These are phyloP conservation scores for Alternaria sp. DNA, from an alignment of 2,329 filamentous ascomycete species.

Conservation along the genomic window DNA sequence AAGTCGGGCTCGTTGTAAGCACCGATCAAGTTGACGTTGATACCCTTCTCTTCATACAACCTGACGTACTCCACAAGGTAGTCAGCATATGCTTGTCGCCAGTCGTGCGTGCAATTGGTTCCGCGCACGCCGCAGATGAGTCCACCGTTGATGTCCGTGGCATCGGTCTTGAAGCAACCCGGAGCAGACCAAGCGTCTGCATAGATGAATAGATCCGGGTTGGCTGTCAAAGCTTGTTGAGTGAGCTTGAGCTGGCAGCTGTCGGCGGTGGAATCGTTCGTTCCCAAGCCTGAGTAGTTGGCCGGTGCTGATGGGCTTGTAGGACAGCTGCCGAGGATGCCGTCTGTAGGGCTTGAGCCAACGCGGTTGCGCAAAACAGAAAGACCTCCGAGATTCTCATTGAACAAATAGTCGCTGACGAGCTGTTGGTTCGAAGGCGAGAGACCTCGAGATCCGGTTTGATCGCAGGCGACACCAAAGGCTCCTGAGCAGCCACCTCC, in stretches of 20 bases:
- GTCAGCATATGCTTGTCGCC: constrained; percentile 55
- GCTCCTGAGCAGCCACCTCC: constrained; percentile 15
- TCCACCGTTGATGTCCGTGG: constrained; percentile 50
- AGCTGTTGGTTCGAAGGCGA: constrained; percentile 45
- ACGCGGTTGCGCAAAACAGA: constrained; percentile 53
- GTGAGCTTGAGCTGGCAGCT: constrained; percentile 59
- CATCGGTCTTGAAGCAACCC: constrained; percentile 58
- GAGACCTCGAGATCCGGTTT: constrained; percentile 15
- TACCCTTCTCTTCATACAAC: constrained; percentile 47
- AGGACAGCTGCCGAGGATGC: constrained; percentile 10
- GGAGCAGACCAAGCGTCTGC: constrained; percentile 58
- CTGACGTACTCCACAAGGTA: constrained; percentile 55
- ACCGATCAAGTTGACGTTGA: constrained; percentile 48
- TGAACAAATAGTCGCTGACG: constrained; percentile 52
- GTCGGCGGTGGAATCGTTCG: constrained; percentile 14
- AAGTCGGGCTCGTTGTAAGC: constrained; percentile 54
- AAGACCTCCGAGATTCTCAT: constrained; percentile 50
- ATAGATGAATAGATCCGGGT: constrained; percentile 51
- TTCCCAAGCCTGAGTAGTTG: constrained; percentile 20
- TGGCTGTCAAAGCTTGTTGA: constrained; percentile 53
- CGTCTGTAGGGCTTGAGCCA: constrained; percentile 40
- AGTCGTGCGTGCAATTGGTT: constrained; percentile 49
- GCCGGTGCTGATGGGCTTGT: constrained; percentile 10
- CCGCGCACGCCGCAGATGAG: constrained; percentile 52
- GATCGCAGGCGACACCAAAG: constrained; percentile 12